phyloP scores from a whole-genome alignment of 2,329 filamentous ascomycete genomes.

The Trichoderma sp. region DNA sequence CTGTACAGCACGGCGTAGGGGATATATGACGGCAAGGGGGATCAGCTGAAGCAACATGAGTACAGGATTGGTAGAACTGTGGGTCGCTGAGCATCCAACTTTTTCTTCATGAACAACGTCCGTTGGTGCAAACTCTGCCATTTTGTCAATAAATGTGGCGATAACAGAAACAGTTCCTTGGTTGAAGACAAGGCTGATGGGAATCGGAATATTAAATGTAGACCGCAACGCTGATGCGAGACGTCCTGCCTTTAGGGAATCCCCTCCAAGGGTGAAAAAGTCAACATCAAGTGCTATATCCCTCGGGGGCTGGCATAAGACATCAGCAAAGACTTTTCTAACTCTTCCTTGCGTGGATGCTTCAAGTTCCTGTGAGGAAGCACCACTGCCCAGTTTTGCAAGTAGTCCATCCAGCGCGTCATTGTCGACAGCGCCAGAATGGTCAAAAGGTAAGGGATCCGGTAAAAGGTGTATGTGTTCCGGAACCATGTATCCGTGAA shows the following conservation, averaged over 20 bases:
- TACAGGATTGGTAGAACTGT: conserved; percentile 51
- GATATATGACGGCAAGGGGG: conserved; percentile 52
- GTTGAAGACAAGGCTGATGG: conserved; percentile 54
- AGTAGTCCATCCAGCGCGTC: conserved; percentile 38
- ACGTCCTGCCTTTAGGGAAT: conserved; percentile 55
- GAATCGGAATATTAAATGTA: conserved; percentile 50
- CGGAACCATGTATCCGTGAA: conserved; percentile 43
- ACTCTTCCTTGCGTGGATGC: conserved; percentile 42
- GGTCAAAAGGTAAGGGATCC: conserved; percentile 37
- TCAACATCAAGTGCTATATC: conserved; percentile 46
- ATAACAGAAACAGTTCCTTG: conserved; percentile 47
- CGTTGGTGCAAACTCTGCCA: conserved; percentile 19
- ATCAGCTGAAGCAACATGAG: conserved; percentile 53
- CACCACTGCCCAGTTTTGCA: conserved; percentile 28
- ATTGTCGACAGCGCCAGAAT: conserved; percentile 37
- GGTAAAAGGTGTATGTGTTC: conserved; percentile 38
- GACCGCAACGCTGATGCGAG: conserved; percentile 53
- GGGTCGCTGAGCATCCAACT: conserved; percentile 42
- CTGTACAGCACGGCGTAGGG: conserved; percentile 51
- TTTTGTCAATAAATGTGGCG: conserved; percentile 40
- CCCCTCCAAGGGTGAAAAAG: conserved; percentile 56
- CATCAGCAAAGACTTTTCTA: conserved; percentile 45
- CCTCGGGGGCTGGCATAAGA: conserved; percentile 42
- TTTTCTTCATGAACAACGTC: conserved; percentile 24
- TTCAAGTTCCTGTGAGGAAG: conserved; percentile 28